These are phyloP conservation scores for Psilocybe sp. DNA, from an alignment of 768 basidiomycete genomes.

Conservation along the genomic window DNA sequence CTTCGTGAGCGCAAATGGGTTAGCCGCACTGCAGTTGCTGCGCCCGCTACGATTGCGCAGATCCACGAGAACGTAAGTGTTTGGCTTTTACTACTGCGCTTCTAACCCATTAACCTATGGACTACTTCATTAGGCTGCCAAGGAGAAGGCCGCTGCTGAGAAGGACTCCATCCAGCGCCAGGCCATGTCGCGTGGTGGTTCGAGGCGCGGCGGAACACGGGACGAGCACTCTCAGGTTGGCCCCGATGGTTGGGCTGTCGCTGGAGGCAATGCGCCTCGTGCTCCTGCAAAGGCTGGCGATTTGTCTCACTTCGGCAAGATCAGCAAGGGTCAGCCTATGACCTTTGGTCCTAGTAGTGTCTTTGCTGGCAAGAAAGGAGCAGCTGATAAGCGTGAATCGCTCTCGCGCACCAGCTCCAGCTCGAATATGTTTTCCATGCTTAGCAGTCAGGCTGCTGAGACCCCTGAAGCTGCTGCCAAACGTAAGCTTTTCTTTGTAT, in stretches of 20 bases:
- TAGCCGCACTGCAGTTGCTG: conserved; percentile 64
- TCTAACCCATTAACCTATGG: conserved; percentile 2
- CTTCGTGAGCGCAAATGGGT: conserved; percentile 84
- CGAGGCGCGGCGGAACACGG: conserved; percentile 79
- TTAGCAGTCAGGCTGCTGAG: conserved; percentile 55
- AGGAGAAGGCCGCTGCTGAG: conserved; percentile 70
- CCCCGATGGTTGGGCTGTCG: conserved; percentile 88
- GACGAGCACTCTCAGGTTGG: conserved; percentile 54
- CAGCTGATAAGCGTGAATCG: conserved; percentile 60
- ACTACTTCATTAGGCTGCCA: conserved; percentile 56
- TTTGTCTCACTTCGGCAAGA: conserved; percentile 85
- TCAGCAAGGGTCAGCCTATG: conserved; percentile 61
- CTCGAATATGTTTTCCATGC: conserved; percentile 88
- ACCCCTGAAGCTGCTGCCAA: conserved; percentile 51
- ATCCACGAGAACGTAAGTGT: conserved; percentile 78
- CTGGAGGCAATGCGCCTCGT: conserved; percentile 46
- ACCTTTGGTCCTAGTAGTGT: conserved; percentile 85
- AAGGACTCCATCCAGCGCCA: conserved; percentile 59
- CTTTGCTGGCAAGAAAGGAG: conserved; percentile 68
- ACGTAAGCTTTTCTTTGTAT: conserved; percentile 28
- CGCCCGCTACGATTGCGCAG: conserved; percentile 85
- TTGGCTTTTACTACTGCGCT: neutral
- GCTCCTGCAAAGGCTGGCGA: conserved; percentile 80
- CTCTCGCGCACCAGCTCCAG: conserved; percentile 77
- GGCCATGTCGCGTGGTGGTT: conserved; percentile 87